Evolutionary conservation across 176 grass and related monocot genomes (phyloP).

Genomic region (Eleusine indica): DNA sequence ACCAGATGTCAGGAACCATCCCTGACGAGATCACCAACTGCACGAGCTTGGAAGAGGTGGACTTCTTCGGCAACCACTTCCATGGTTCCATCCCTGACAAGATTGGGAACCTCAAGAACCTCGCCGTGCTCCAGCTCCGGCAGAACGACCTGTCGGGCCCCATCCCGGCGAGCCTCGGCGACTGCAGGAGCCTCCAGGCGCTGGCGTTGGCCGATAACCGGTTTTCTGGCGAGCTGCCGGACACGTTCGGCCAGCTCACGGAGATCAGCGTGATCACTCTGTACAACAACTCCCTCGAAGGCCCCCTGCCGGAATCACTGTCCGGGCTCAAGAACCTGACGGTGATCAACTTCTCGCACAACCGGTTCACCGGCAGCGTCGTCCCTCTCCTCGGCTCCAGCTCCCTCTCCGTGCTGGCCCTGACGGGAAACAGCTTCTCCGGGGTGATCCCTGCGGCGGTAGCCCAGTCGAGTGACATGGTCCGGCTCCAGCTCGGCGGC

Average conservation of each 20-base stretch:
- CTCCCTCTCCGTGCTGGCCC: constrained; percentile 57
- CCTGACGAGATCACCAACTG: constrained; percentile 72
- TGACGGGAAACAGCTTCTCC: constrained; percentile 83
- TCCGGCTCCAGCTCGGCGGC: constrained; percentile 61
- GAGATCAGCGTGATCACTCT: constrained; percentile 73
- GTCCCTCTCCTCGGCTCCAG: constrained; percentile 73
- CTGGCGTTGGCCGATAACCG: constrained; percentile 84
- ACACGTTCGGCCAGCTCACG: constrained; percentile 55
- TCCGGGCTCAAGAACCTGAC: constrained; percentile 67
- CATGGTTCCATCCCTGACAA: constrained; percentile 58
- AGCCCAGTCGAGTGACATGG: constrained; percentile 52
- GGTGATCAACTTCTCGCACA: constrained; percentile 88
- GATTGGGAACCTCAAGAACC: constrained; percentile 76
- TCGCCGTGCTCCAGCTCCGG: constrained; percentile 83
- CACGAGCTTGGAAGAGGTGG: constrained; percentile 79
- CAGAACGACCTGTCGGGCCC: constrained; percentile 85
- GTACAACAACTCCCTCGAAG: constrained; percentile 90
- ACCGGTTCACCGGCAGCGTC: constrained; percentile 68
- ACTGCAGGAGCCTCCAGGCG: constrained; percentile 68
- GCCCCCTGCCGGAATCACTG: constrained; percentile 64
- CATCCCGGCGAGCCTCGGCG: constrained; percentile 74
- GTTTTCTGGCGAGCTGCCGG: constrained; percentile 64
- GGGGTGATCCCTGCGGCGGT: constrained; percentile 58
- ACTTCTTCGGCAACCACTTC: constrained; percentile 96
- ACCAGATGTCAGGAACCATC: constrained; percentile 82